Percentiles rank a stretch among this genome's conserved stretches.
These are phyloP conservation scores for Apiospora pterosperma DNA, from an alignment of 2,329 filamentous ascomycete genomes.

Conservation along the genomic window DNA sequence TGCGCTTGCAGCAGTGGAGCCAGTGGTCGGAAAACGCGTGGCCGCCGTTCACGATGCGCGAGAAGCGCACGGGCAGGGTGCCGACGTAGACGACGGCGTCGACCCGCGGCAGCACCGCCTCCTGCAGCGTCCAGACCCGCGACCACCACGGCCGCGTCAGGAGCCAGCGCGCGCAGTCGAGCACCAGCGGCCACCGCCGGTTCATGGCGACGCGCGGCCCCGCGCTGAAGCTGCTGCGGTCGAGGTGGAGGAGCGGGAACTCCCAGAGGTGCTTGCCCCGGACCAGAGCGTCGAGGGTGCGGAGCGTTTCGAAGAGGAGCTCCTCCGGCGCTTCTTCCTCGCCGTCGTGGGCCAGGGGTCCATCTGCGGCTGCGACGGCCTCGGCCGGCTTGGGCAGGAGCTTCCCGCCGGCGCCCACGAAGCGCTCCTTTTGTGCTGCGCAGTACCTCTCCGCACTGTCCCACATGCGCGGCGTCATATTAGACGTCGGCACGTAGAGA, in stretches of 20 bases:
- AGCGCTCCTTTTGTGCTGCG: not conserved
- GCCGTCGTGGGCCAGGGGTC: not conserved
- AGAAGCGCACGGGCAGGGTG: not conserved
- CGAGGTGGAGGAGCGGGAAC: not conserved
- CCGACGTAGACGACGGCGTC: not conserved
- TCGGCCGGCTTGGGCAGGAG: not conserved
- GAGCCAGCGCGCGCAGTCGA: not conserved
- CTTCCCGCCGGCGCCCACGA: not conserved
- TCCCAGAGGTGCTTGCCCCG: not conserved
- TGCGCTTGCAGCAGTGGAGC: not conserved
- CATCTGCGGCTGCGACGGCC: too few relatives aligned
- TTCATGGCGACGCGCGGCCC: not conserved
- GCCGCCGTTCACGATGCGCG: not conserved
- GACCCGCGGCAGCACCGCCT: not conserved
- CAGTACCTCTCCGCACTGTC: not conserved
- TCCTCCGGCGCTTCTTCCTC: not conserved
- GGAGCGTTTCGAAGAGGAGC: not conserved
- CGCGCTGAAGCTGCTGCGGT: too few relatives aligned
- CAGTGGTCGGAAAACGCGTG: not conserved
- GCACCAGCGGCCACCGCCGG: not conserved
- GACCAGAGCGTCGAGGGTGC: not conserved
- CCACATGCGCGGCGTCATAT: not conserved
- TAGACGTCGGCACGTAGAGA: not conserved
- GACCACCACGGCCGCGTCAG: not conserved
- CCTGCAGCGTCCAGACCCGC: not conserved